Evolutionary conservation across 2,329 filamentous ascomycete genomes (phyloP).

Genomic region (Exophiala sp.): DNA sequence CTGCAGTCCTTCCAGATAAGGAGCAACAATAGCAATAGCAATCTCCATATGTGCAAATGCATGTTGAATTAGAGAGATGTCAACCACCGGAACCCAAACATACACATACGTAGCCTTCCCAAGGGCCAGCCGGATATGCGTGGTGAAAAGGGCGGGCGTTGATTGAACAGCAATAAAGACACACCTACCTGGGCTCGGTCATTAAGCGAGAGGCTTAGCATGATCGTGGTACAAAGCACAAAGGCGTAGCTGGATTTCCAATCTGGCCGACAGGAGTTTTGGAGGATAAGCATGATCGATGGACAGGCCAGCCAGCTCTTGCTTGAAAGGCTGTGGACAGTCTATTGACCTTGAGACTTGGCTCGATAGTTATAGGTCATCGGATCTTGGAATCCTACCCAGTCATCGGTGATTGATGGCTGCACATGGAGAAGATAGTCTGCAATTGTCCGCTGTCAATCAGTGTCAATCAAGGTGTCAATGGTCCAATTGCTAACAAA

Average conservation of each 20-base stretch:
- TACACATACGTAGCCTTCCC: neutral
- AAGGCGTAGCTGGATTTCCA: neutral
- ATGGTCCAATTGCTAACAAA: neutral
- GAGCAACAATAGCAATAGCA: neutral
- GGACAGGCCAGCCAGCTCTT: neutral
- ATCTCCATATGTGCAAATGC: constrained; percentile 11
- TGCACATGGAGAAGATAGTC: neutral
- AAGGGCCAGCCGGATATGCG: neutral
- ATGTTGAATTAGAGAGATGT: constrained; percentile 8
- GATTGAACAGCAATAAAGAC: neutral
- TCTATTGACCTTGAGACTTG: neutral
- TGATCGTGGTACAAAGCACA: neutral
- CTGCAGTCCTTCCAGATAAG: neutral
- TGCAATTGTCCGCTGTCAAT: constrained; percentile 18
- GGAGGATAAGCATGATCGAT: neutral
- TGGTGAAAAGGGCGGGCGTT: neutral
- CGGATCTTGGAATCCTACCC: too few relatives aligned
- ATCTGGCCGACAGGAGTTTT: neutral
- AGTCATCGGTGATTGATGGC: neutral
- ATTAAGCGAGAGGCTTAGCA: neutral
- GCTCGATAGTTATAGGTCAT: neutral
- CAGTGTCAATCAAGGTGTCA: constrained; percentile 11
- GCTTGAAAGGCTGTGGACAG: neutral
- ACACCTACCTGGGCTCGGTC: neutral
- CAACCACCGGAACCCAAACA: constrained; percentile 1